These are phyloP conservation scores for Schizonepeta tenuifolia DNA, from an alignment of 257 asterid species.

Conservation along the genomic window DNA sequence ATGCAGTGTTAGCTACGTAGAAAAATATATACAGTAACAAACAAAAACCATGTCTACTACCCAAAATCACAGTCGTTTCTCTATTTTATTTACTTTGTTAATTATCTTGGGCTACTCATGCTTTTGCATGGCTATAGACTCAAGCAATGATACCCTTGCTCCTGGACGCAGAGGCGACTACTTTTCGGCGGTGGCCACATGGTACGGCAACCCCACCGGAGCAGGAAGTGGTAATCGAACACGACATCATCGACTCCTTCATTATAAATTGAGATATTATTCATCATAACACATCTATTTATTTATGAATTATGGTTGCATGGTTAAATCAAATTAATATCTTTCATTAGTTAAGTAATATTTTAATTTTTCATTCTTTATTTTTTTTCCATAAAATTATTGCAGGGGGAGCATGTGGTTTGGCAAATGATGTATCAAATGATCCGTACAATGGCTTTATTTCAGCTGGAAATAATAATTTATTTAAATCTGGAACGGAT, in stretches of 20 bases:
- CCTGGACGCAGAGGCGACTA: background rate
- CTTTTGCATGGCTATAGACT: background rate
- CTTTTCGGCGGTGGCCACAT: background rate
- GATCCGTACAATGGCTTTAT: constrained; percentile 38
- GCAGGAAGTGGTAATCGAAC: constrained; percentile 5
- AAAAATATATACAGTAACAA: background rate
- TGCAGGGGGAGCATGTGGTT: constrained; percentile 49
- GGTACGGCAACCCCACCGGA: background rate
- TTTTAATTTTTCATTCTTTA: too few species aligned
- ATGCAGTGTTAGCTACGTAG: background rate
- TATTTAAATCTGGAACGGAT: constrained; percentile 42
- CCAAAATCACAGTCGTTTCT: background rate
- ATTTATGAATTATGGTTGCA: too few species aligned
- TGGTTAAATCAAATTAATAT: background rate
- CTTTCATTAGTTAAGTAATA: too few species aligned
- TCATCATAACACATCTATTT: too few species aligned
- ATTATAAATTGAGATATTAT: too few species aligned
- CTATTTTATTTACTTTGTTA: background rate
- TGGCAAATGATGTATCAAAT: constrained; percentile 29
- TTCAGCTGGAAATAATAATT: constrained; percentile 43
- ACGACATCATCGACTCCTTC: background rate
- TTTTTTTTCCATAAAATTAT: background rate
- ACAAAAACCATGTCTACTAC: background rate
- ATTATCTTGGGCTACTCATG: background rate
- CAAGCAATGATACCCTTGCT: background rate